Conservation (phyloP, 495 filamentous ascomycete species). For the Pyrenula aspistea region DNA sequence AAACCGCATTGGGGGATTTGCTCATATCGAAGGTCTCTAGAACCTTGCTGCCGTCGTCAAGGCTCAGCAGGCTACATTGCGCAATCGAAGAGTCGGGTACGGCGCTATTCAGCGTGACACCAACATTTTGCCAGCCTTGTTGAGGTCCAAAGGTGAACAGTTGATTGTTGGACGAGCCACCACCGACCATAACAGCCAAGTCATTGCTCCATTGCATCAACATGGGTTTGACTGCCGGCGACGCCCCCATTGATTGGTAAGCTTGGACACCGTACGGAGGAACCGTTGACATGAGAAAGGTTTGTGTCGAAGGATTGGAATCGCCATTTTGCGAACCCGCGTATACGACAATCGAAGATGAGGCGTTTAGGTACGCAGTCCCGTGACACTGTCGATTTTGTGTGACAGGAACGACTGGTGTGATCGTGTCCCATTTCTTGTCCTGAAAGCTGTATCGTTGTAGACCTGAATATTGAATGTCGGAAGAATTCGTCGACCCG, state of each 20-base stretch:
- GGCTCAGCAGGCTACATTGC: constrained; percentile 52
- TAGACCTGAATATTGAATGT: constrained; percentile 56
- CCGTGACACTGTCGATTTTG: constrained; percentile 62
- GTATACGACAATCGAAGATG: constrained; percentile 67
- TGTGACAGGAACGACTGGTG: constrained; percentile 38
- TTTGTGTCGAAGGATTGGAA: constrained; percentile 48
- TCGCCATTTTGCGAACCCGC: constrained; percentile 55
- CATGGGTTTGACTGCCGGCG: constrained; percentile 54
- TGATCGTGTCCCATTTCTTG: constrained; percentile 61
- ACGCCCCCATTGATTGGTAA: constrained; percentile 33
- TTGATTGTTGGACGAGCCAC: constrained; percentile 48
- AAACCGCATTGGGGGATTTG: constrained; percentile 64
- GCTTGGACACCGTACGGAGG: constrained; percentile 47
- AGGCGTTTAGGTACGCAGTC: constrained; percentile 60
- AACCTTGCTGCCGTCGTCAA: constrained; percentile 71
- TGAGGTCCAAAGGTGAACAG: constrained; percentile 48
- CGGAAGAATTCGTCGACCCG: constrained; percentile 41
- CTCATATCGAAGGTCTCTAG: constrained; percentile 71
- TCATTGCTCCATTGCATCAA: constrained; percentile 65
- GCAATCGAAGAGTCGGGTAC: constrained; percentile 40
- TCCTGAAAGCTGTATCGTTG: constrained; percentile 74
- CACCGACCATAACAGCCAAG: constrained; percentile 67
- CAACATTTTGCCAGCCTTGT: constrained; percentile 53
- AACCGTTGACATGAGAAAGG: constrained; percentile 57
- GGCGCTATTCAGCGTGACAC: constrained; percentile 43